These are phyloP conservation scores for Tuber umbilicatum DNA, from an alignment of 495 filamentous ascomycete species.

Conservation along the genomic window DNA sequence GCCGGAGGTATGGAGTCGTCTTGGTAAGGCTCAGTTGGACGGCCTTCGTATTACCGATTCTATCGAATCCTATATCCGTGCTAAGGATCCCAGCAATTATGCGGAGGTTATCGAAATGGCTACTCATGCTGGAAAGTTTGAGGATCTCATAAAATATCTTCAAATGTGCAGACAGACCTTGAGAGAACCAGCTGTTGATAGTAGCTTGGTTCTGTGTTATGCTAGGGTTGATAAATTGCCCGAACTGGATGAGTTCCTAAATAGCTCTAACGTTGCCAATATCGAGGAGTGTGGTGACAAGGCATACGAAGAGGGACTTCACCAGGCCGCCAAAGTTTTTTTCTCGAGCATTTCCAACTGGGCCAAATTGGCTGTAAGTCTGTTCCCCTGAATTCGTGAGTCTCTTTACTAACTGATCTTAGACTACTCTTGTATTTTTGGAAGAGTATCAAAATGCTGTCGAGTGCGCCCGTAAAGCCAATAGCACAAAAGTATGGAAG, in stretches of 20 bases:
- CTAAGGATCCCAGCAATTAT: conserved; percentile 87
- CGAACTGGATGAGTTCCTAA: conserved; percentile 95
- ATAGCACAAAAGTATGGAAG: conserved; percentile 99
- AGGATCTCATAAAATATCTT: conserved; percentile 94
- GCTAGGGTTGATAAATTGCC: conserved; percentile 83
- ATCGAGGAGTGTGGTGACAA: conserved; percentile 95
- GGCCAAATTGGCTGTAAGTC: conserved; percentile 74
- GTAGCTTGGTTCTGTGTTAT: conserved; percentile 84
- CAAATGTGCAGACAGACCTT: conserved; percentile 95
- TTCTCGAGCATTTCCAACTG: conserved; percentile 98
- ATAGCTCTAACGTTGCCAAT: conserved; percentile 87
- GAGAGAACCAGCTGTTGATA: conserved; percentile 91
- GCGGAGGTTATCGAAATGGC: conserved; percentile 92
- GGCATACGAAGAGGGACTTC: conserved; percentile 88
- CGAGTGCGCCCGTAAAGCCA: conserved; percentile 96
- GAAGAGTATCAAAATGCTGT: conserved; percentile 97
- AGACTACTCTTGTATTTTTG: conserved; percentile 87
- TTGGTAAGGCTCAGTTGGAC: conserved; percentile 96
- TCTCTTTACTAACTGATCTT: conserved; percentile 9
- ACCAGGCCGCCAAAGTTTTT: conserved; percentile 98
- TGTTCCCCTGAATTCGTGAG: neutral
- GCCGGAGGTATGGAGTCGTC: conserved; percentile 97
- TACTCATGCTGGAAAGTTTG: conserved; percentile 93
- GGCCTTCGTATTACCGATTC: conserved; percentile 88
- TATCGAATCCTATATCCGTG: conserved; percentile 95